Conservation (phyloP, 371 early-diverging fungal genomes). For the Sporodiniella umbellata region DNA sequence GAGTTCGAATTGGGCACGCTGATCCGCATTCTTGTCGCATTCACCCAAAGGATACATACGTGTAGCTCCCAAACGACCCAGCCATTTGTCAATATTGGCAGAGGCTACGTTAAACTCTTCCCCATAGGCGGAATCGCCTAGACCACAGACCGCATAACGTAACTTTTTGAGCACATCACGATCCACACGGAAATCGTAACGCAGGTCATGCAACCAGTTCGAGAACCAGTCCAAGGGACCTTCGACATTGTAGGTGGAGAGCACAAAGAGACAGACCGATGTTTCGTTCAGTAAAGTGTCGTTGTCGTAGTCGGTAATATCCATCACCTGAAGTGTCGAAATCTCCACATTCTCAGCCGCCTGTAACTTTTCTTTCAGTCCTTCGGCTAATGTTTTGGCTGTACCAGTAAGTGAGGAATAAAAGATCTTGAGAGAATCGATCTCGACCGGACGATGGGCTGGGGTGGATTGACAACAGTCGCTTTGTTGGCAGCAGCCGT, state of each 20-base stretch:
- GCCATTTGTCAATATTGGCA: slow-evolving; percentile 61
- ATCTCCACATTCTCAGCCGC: slow-evolving; percentile 10
- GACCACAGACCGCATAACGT: slow-evolving; percentile 71
- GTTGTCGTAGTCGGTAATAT: slow-evolving; percentile 70
- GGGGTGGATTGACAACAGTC: slow-evolving; percentile 3
- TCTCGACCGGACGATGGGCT: slow-evolving; percentile 20
- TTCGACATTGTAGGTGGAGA: slow-evolving; percentile 75
- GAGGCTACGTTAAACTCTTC: slow-evolving; percentile 64
- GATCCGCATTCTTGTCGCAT: slow-evolving; percentile 67
- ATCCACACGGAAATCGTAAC: slow-evolving; percentile 69
- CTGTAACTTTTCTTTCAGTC: slow-evolving; percentile 28
- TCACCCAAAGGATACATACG: slow-evolving; percentile 65
- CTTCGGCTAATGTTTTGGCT: slow-evolving; percentile 40
- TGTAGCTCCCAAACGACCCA: slow-evolving; percentile 66
- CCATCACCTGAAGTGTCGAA: slow-evolving; percentile 39
- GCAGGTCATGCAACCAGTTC: slow-evolving; percentile 67
- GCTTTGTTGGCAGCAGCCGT: slow-evolving; percentile 7
- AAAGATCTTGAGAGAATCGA: slow-evolving; percentile 46
- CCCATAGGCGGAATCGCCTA: slow-evolving; percentile 73
- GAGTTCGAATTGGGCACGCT: slow-evolving; percentile 51
- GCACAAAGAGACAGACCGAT: slow-evolving; percentile 58
- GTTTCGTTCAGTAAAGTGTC: slow-evolving; percentile 64
- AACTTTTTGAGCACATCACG: slow-evolving; percentile 54
- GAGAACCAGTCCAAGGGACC: slow-evolving; percentile 72
- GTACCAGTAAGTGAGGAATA: slow-evolving; percentile 51